These are phyloP conservation scores for Mycena galopus DNA, from an alignment of 768 basidiomycete genomes.

Conservation along the genomic window DNA sequence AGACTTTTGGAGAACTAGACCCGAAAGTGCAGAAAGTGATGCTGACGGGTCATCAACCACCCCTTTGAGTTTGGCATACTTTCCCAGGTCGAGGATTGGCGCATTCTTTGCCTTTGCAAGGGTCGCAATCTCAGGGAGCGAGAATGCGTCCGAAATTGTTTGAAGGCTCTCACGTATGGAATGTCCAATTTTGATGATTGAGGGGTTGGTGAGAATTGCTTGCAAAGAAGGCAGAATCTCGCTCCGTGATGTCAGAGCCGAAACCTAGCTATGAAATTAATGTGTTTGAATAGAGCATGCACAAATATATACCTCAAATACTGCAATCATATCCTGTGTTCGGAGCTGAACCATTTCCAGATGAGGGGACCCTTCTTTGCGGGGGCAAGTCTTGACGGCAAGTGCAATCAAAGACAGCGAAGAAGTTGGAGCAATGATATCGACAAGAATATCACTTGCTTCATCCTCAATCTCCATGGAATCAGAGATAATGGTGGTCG, in stretches of 20 bases:
- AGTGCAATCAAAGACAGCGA: background rate
- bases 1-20: background rate
- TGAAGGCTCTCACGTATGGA: background rate
- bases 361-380: background rate
- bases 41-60: background rate
- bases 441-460: background rate
- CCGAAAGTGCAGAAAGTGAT: background rate
- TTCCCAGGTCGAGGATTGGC: background rate
- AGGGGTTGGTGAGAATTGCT: background rate
- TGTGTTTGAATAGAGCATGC: no score
- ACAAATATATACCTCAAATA: background rate
- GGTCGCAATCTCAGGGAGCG: background rate
- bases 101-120: background rate
- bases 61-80: background rate
- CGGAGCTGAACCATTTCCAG: slow-evolving; percentile 8
- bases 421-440: background rate
- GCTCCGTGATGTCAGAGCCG: background rate
- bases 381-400: background rate
- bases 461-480: background rate
- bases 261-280: background rate
- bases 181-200: slow-evolving; percentile 3
- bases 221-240: background rate
- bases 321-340: background rate
- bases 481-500: background rate
- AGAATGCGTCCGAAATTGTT: background rate